A percentile compares a stretch with the other conserved stretches of the same genome.
phyloP scores from a whole-genome alignment of 139 green algal species.

The Coccomyxa sp. region DNA sequence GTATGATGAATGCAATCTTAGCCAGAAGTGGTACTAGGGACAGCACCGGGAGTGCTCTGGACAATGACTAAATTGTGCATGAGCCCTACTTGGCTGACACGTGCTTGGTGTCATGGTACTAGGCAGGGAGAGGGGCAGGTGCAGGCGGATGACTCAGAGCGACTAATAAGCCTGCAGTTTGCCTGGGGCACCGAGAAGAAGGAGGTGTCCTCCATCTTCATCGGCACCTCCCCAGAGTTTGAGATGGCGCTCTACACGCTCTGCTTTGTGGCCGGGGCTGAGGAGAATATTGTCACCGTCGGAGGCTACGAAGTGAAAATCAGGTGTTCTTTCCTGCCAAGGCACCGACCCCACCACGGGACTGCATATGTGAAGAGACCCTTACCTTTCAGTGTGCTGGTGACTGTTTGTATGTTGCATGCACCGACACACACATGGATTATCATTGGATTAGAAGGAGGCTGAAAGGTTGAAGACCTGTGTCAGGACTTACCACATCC shows the following conservation, averaged over 20 bases:
- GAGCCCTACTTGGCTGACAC: too few relatives aligned
- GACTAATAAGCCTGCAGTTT: conserved; percentile 40
- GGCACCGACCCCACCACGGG: neutral
- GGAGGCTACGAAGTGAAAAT: conserved; percentile 22
- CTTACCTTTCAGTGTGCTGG: too few relatives aligned
- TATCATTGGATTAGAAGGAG: neutral
- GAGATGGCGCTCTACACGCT: conserved; percentile 74
- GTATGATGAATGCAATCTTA: too few relatives aligned
- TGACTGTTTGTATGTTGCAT: neutral
- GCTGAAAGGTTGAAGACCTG: conserved; percentile 22
- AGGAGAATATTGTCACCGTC: conserved; percentile 47
- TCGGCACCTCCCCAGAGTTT: conserved; percentile 74
- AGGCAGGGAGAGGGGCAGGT: neutral
- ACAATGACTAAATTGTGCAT: too few relatives aligned
- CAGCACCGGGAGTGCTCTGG: too few relatives aligned
- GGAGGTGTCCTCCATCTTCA: conserved; percentile 54
- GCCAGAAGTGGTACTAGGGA: too few relatives aligned
- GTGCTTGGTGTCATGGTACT: too few relatives aligned
- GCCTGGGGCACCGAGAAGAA: conserved; percentile 52
- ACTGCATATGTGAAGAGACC: neutral
- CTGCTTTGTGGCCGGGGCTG: conserved; percentile 55
- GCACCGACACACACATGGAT: neutral
- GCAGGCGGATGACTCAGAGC: conserved; percentile 20
- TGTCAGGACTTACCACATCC: conserved; percentile 39
- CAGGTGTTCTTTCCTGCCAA: neutral